Conservation (phyloP, 768 basidiomycete genomes). For the Fomitopsis serialis region DNA sequence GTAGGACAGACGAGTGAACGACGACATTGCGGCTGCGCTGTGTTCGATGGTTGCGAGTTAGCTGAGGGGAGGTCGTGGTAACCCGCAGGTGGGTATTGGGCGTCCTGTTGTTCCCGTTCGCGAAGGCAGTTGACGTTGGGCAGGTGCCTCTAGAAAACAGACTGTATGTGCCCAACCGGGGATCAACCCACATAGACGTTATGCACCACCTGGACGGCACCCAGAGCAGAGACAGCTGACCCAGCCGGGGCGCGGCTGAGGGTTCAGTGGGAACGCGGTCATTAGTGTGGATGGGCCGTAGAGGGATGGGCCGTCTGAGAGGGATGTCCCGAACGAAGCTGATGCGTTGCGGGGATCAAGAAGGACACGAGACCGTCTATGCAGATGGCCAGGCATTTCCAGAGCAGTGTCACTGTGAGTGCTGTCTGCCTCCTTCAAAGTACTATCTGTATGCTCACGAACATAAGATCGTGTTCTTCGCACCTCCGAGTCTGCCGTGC, state of each 20-base stretch:
- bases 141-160: neutral
- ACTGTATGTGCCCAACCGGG: neutral
- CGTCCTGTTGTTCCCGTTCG: neutral
- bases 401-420: neutral
- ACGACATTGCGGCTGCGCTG: neutral
- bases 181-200: neutral
- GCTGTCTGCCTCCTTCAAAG: no score
- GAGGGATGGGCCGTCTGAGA: no score
- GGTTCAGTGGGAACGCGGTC: neutral
- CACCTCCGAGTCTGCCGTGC: no score
- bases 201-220: neutral
- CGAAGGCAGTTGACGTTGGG: neutral
- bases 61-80: neutral
- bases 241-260: constrained; percentile 1
- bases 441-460: no score
- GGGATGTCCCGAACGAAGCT: neutral
- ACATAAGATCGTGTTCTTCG: no score
- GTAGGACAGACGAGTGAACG: neutral
- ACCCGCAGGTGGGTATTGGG: neutral
- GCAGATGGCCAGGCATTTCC: neutral
- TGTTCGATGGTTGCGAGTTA: neutral
- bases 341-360: neutral
- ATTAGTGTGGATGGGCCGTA: neutral
- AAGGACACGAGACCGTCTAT: neutral
- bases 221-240: neutral